Percentiles rank a stretch among this genome's conserved stretches.
Evolutionary conservation across 192 early-diverging fungal genomes (phyloP).

Genomic region (Polychytrium aggregatum): DNA sequence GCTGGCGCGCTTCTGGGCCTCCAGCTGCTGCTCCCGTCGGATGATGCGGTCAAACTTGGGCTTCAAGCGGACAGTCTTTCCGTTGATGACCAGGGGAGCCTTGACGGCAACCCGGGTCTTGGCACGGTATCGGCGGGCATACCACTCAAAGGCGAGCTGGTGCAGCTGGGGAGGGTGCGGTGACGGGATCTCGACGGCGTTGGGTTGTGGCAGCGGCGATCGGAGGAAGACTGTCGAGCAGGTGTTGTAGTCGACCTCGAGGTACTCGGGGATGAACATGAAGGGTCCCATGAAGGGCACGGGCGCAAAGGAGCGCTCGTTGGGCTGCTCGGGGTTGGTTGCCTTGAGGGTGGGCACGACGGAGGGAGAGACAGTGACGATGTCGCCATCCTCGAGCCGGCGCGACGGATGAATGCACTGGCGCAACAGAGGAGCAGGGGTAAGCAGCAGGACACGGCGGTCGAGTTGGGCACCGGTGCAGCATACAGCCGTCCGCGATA

Average conservation of each 20-base stretch:
- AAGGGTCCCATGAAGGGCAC: constrained; percentile 58
- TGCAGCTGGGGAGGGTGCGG: constrained; percentile 86
- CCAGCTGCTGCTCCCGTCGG: constrained; percentile 23
- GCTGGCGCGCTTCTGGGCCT: too few species aligned
- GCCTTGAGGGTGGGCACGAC: constrained; percentile 39
- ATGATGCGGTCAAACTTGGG: constrained; percentile 37
- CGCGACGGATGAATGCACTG: constrained; percentile 69
- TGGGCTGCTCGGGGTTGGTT: background rate
- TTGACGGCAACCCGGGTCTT: constrained; percentile 14
- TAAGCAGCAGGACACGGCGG: too few species aligned
- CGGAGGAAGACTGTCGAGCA: constrained; percentile 83
- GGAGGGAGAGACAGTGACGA: constrained; percentile 70
- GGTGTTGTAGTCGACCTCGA: constrained; percentile 93
- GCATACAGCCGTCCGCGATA: too few species aligned
- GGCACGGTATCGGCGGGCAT: constrained; percentile 40
- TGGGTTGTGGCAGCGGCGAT: constrained; percentile 75
- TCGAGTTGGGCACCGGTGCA: too few species aligned
- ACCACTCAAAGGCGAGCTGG: constrained; percentile 86
- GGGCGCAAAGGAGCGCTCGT: constrained; percentile 41
- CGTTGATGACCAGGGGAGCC: constrained; percentile 22
- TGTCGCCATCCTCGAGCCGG: constrained; percentile 78
- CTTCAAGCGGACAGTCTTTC: constrained; percentile 26
- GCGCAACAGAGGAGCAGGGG: too few species aligned
- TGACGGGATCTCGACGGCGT: constrained; percentile 81
- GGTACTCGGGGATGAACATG: constrained; percentile 93